phyloP scores from a whole-genome alignment of 371 early-diverging fungal genomes.

The Dipsacomyces acuminosporus region DNA sequence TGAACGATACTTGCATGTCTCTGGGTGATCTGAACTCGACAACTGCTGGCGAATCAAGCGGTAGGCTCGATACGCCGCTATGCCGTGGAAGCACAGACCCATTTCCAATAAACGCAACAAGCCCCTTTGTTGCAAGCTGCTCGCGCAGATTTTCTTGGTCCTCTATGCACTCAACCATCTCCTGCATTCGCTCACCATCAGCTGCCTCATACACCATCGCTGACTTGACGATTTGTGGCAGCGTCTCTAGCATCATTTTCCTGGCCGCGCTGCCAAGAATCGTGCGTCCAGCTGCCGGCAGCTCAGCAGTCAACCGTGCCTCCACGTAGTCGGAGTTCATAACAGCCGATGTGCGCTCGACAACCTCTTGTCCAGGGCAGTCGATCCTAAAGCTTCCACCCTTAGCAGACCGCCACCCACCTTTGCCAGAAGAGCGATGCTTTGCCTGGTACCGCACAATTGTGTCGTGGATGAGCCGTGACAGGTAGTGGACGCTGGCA shows the following conservation, averaged over 20 bases:
- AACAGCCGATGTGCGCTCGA: constrained; percentile 45
- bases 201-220: constrained; percentile 23
- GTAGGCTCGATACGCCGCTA: constrained; percentile 50
- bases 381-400: constrained; percentile 45
- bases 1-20: constrained; percentile 29
- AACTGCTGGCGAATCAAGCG: constrained; percentile 22
- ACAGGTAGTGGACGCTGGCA: constrained; percentile 46
- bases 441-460: constrained; percentile 3
- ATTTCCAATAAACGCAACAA: constrained; percentile 50
- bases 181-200: constrained; percentile 13
- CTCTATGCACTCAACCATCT: constrained; percentile 44
- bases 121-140: constrained; percentile 22
- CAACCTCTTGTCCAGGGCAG: constrained; percentile 48
- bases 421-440: background rate
- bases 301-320: constrained; percentile 17
- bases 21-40: constrained; percentile 42
- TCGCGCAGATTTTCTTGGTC: constrained; percentile 47
- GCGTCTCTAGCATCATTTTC: constrained; percentile 30
- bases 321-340: constrained; percentile 18
- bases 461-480: constrained; percentile 3
- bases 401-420: constrained; percentile 34
- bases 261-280: constrained; percentile 42
- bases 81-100: constrained; percentile 53
- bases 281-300: constrained; percentile 43
- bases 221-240: constrained; percentile 35